Conservation (phyloP, 257 asterid species). For the Jacaranda copaia region DNA sequence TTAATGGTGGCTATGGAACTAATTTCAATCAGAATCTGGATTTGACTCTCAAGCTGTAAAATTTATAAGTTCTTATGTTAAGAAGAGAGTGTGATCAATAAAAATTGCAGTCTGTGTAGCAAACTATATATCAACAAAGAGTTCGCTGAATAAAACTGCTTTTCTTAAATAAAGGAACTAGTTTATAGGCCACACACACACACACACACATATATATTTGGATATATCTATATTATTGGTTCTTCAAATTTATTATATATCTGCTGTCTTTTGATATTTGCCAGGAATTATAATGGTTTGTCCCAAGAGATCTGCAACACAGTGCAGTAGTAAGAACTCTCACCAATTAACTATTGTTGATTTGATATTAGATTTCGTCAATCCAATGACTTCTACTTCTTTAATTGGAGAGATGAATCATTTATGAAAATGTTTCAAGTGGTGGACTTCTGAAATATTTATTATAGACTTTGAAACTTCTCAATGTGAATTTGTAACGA, state of each 20-base stretch:
- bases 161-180: neutral
- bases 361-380: neutral
- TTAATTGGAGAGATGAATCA: too few relatives aligned
- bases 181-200: neutral
- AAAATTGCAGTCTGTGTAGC: neutral
- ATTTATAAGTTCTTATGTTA: neutral
- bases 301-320: too few relatives aligned
- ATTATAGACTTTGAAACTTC: too few relatives aligned
- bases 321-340: neutral
- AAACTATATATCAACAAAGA: neutral
- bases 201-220: neutral
- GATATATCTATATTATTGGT: neutral
- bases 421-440: too few relatives aligned
- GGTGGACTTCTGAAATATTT: too few relatives aligned
- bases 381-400: too few relatives aligned
- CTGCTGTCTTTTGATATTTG: neutral
- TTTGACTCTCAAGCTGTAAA: conserved; percentile 53
- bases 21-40: conserved; percentile 41
- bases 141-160: conserved; percentile 14
- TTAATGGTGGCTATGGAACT: conserved; percentile 22
- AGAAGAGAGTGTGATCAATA: conserved; percentile 7
- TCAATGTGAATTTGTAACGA: too few relatives aligned
- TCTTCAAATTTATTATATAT: neutral
- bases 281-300: too few relatives aligned
- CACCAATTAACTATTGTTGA: neutral